Conservation (phyloP, 441 rosid species). For the Croton setiger region DNA sequence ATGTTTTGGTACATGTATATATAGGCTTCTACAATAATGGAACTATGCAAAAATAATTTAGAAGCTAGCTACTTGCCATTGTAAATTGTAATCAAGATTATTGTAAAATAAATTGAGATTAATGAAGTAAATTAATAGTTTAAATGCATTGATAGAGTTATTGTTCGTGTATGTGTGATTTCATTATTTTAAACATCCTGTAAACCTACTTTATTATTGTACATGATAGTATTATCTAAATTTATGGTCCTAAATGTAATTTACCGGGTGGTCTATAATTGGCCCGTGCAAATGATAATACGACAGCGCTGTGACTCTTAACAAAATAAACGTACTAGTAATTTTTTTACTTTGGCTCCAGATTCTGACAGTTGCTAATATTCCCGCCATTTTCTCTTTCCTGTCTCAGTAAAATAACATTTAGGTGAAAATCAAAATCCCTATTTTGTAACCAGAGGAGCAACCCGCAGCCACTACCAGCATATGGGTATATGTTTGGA, state of each 20-base stretch:
- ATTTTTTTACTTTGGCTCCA: conserved; percentile 8
- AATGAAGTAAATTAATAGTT: too few species aligned
- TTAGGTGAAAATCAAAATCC: background rate
- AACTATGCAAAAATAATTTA: too few species aligned
- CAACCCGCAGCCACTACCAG: conserved; percentile 1
- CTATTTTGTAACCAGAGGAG: background rate
- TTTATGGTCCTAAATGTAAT: background rate
- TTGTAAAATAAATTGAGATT: too few species aligned
- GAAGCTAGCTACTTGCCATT: too few species aligned
- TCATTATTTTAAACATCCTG: too few species aligned
- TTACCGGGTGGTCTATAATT: background rate
- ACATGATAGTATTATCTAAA: too few species aligned
- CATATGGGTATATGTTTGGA: conserved; percentile 76
- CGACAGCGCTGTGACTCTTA: background rate
- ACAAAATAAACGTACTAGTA: background rate
- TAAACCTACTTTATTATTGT: too few species aligned
- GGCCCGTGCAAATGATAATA: background rate
- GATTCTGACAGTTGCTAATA: conserved; percentile 16
- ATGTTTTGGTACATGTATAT: too few species aligned
- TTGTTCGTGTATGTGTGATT: too few species aligned
- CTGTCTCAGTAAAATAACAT: background rate
- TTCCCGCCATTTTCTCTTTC: conserved; percentile 39
- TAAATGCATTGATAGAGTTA: too few species aligned
- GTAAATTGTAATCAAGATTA: too few species aligned
- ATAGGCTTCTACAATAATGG: too few species aligned